phyloP scores from a whole-genome alignment of 495 filamentous ascomycete species.

The Podospora australis region DNA sequence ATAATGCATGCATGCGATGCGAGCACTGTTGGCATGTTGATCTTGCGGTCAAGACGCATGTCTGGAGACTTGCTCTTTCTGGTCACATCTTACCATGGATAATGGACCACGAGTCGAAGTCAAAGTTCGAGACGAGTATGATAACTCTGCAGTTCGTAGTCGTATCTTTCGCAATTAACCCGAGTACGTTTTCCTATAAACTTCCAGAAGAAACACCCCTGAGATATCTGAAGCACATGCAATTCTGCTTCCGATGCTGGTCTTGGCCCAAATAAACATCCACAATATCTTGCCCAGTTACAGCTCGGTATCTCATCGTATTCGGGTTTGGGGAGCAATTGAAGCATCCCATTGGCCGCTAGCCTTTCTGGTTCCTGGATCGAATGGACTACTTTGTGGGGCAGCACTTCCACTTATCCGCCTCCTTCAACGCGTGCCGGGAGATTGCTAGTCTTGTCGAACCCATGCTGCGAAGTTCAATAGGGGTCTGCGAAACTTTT shows the following conservation, averaged over 20 bases:
- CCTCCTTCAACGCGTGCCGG: not conserved
- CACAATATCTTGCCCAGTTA: no score
- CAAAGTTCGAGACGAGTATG: no score
- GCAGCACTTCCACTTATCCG: slow-evolving; percentile 3
- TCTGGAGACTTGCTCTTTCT: no score
- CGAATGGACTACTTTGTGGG: not conserved
- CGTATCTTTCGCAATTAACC: not conserved
- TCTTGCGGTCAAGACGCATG: no score
- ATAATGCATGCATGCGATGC: no score
- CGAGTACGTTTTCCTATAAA: no score
- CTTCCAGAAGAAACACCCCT: no score
- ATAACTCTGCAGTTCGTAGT: not conserved
- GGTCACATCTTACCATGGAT: no score
- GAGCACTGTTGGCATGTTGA: no score
- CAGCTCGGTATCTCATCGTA: not conserved
- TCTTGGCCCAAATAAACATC: not conserved
- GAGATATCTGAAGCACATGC: not conserved
- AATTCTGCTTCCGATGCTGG: not conserved
- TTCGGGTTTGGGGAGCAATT: slow-evolving; percentile 3
- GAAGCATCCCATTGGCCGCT: not conserved
- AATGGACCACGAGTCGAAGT: no score
- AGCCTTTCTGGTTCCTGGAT: not conserved
- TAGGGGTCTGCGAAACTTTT: slow-evolving; percentile 15
- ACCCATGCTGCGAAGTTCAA: slow-evolving; percentile 3
- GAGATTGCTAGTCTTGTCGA: slow-evolving; percentile 2